Conservation (phyloP, 495 filamentous ascomycete species). For the Neurospora tetraspora region DNA sequence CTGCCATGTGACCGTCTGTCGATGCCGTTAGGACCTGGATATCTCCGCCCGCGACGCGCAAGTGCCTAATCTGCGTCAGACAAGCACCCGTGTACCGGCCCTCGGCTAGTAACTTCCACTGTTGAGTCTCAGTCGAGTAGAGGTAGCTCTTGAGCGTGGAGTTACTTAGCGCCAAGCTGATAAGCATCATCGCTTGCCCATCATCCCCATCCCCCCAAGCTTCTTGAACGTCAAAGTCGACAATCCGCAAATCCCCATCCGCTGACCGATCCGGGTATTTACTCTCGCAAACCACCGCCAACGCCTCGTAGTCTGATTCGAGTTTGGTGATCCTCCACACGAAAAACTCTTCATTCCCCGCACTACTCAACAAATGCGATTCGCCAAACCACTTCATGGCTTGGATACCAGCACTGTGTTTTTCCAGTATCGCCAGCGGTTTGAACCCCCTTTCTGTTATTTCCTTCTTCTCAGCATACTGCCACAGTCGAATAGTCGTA, state of each 20-base stretch:
- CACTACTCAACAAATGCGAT: conserved; percentile 69
- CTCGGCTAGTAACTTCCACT: conserved; percentile 45
- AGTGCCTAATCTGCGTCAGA: conserved; percentile 55
- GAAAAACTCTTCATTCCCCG: conserved; percentile 79
- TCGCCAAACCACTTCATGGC: conserved; percentile 64
- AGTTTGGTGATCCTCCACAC: conserved; percentile 61
- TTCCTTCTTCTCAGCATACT: conserved; percentile 7
- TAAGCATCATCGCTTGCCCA: no score
- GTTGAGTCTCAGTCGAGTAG: conserved; percentile 35
- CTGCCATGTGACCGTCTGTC: conserved; percentile 35
- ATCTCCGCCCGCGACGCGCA: conserved; percentile 24
- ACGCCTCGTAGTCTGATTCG: conserved; percentile 40
- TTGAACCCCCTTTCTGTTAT: conserved; percentile 14
- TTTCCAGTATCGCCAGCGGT: conserved; percentile 54
- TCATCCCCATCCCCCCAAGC: no score
- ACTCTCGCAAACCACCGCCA: conserved; percentile 51
- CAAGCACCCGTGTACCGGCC: conserved; percentile 70
- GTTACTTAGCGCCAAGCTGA: no score
- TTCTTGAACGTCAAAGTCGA: conserved; percentile 65
- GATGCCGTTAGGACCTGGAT: conserved; percentile 44
- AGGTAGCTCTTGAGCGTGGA: conserved; percentile 60
- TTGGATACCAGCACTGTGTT: conserved; percentile 77
- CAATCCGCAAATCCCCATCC: conserved; percentile 66
- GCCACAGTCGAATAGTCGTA: conserved; percentile 67
- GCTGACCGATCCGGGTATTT: conserved; percentile 47